phyloP scores from a whole-genome alignment of 495 filamentous ascomycete species.

The Cenococcum geophilum region DNA sequence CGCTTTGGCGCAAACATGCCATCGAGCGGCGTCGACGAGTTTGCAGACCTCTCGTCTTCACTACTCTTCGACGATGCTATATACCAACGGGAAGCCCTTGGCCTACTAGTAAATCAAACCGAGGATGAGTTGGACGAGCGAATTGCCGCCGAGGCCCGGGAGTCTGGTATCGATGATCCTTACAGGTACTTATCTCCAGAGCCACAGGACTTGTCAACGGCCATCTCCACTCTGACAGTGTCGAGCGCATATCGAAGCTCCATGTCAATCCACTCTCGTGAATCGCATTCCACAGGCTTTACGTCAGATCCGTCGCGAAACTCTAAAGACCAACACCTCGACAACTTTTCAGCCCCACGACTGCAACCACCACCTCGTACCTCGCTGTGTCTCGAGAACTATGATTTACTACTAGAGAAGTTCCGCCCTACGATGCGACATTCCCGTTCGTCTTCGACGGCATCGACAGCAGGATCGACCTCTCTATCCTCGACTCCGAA shows the following conservation, averaged over 20 bases:
- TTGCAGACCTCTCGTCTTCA: constrained; percentile 16
- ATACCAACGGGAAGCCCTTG: constrained; percentile 22
- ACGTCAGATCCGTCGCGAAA: constrained; percentile 31
- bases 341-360: constrained; percentile 4
- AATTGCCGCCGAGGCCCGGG: constrained; percentile 20
- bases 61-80: constrained; percentile 26
- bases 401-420: constrained; percentile 13
- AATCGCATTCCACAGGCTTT: constrained; percentile 29
- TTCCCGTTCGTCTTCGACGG: constrained; percentile 14
- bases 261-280: constrained; percentile 28
- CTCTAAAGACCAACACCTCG: constrained; percentile 22
- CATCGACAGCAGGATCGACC: constrained; percentile 9
- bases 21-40: constrained; percentile 2
- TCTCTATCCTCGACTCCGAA: constrained; percentile 7
- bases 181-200: constrained; percentile 21
- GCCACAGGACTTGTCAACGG: constrained; percentile 17
- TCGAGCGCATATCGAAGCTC: constrained; percentile 25
- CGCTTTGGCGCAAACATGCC: constrained; percentile 20
- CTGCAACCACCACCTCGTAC: background rate
- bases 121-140: constrained; percentile 27
- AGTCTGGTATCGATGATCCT: constrained; percentile 28
- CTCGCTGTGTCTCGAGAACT: constrained; percentile 13
- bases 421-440: constrained; percentile 16
- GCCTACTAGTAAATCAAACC: constrained; percentile 7
- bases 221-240: constrained; percentile 22